These are phyloP conservation scores for Acer yangbiense DNA, from an alignment of 345 rosid genomes.

Conservation along the genomic window DNA sequence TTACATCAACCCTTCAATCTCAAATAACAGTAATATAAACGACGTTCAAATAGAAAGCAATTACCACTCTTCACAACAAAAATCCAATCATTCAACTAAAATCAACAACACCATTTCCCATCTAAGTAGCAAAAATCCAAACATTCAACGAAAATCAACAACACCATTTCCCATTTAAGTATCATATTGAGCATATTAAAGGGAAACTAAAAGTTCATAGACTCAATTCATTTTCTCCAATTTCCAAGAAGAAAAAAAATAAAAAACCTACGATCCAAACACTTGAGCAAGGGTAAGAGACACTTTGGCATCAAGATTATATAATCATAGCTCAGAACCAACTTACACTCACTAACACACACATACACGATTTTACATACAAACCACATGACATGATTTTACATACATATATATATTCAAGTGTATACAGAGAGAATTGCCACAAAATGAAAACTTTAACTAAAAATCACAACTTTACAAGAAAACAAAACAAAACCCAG, in stretches of 20 bases:
- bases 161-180: no score
- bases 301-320: neutral
- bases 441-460: neutral
- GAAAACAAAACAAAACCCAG: neutral
- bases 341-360: conserved; percentile 2
- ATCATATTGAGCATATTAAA: no score
- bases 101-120: neutral
- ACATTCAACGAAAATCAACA: neutral
- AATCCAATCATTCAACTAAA: neutral
- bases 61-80: neutral
- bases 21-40: neutral
- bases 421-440: neutral
- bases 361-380: neutral
- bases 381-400: no score
- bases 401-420: no score
- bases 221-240: no score
- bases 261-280: no score
- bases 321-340: neutral
- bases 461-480: neutral
- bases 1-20: no score
- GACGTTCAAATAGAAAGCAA: neutral
- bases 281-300: neutral
- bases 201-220: no score
- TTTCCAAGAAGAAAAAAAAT: no score
- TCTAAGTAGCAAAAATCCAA: neutral